Percentiles rank a stretch among this genome's conserved stretches.
phyloP scores from a whole-genome alignment of 768 basidiomycete genomes.

The Trametes cinnabarina region DNA sequence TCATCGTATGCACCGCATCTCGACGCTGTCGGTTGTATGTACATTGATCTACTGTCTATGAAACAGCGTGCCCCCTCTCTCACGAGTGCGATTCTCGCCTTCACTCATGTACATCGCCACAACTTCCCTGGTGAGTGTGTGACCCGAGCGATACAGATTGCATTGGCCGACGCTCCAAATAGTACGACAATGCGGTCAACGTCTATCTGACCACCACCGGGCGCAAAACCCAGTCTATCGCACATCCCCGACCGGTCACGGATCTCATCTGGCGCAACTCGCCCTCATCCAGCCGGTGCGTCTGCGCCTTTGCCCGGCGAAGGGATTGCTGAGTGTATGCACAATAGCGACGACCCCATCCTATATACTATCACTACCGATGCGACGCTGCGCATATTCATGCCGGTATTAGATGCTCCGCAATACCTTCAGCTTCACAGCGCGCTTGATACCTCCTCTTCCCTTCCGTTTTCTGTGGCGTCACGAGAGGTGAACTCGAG shows the following conservation, averaged over 20 bases:
- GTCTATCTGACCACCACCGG: conserved; percentile 74
- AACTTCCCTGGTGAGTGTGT: conserved; percentile 50
- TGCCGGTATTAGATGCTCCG: conserved; percentile 85
- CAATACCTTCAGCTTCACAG: conserved; percentile 82
- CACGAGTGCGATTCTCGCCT: conserved; percentile 64
- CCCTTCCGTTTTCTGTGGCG: conserved; percentile 43
- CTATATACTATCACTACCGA: conserved; percentile 85
- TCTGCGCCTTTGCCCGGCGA: conserved; percentile 21
- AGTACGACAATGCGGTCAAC: conserved; percentile 60
- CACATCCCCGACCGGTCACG: conserved; percentile 71
- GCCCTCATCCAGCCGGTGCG: conserved; percentile 63
- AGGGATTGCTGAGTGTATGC: background rate
- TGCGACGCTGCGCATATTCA: conserved; percentile 78
- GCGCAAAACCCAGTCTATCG: conserved; percentile 61
- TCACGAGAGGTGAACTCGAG: conserved; percentile 38
- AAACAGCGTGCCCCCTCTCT: conserved; percentile 47
- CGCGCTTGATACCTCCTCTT: conserved; percentile 68
- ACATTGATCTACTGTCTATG: conserved; percentile 15
- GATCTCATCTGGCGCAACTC: conserved; percentile 72
- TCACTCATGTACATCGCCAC: conserved; percentile 74
- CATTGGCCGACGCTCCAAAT: conserved; percentile 14
- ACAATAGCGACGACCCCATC: conserved; percentile 64
- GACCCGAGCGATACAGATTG: background rate
- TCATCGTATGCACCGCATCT: conserved; percentile 43
- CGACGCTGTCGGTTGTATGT: conserved; percentile 9